These are phyloP conservation scores for Perilla frutescens DNA, from an alignment of 257 asterid species.

Conservation along the genomic window DNA sequence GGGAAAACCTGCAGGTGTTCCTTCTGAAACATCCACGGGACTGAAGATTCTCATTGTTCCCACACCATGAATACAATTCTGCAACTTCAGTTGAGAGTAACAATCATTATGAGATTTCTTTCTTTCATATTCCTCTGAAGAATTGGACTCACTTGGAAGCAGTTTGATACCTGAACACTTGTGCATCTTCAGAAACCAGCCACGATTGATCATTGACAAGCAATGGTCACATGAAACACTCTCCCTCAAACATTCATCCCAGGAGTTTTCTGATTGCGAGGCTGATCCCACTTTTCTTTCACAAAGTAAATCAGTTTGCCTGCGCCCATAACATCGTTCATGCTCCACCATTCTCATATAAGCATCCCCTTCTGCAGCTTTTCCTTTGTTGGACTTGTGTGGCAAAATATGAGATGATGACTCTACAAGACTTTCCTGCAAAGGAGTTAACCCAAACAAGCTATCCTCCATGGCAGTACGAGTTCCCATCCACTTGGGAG, in stretches of 20 bases:
- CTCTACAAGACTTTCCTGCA: constrained; percentile 36
- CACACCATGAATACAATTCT: constrained; percentile 38
- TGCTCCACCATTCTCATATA: constrained; percentile 37
- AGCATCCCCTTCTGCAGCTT: constrained; percentile 35
- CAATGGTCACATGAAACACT: constrained; percentile 22
- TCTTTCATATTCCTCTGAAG: constrained; percentile 35
- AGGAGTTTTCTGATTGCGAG: constrained; percentile 23
- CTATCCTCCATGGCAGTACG: constrained; percentile 34
- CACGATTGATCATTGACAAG: constrained; percentile 25
- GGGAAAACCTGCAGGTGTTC: constrained; percentile 37
- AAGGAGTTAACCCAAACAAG: constrained; percentile 35
- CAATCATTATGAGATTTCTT: constrained; percentile 32
- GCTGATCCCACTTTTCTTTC: constrained; percentile 31
- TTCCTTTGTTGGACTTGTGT: constrained; percentile 36
- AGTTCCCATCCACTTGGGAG: constrained; percentile 38
- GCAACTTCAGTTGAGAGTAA: constrained; percentile 45
- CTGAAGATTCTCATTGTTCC: constrained; percentile 52
- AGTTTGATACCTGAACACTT: constrained; percentile 28
- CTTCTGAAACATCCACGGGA: constrained; percentile 38
- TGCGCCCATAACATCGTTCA: constrained; percentile 29
- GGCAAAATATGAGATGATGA: constrained; percentile 36
- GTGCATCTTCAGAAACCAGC: constrained; percentile 34
- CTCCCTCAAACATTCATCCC: constrained; percentile 36
- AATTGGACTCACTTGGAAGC: constrained; percentile 32
- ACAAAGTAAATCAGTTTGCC: constrained; percentile 33